Evolutionary conservation across 2,329 filamentous ascomycete species (phyloP), one percentile per base, ranked within the genome.

Genomic region (Sporothrix protearum): DNA sequence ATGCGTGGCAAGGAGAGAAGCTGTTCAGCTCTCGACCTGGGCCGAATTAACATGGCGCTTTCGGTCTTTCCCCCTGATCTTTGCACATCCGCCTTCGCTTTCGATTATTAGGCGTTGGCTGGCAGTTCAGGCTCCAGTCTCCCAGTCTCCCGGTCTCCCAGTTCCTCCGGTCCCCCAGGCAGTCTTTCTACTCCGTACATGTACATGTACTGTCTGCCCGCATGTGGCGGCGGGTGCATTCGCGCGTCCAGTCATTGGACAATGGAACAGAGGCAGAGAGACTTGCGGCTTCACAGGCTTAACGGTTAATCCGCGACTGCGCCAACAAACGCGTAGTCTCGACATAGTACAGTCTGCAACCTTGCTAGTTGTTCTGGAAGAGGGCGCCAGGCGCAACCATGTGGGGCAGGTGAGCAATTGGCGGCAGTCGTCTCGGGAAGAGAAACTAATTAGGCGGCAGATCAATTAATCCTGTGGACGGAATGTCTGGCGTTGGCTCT

Each of bases 381-480:
- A 67, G 47, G 25, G 22, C 45, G 28, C 47, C 64, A 25, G 10
- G 10, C n/a, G 51, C 19, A 30, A 12, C 33, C 51, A 57, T 45
- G 55, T 69, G 68, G 53, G 39, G 68, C 39, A 19, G 57, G 47
- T 22, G 39, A 39, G 10, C 28, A 67, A 12, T 30, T 49, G 68
- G 68, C 68, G 72, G 72, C 73, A 73, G 70, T 74, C 70, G 28
- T 12, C 1, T 73, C 73, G 71, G 73, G 69, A 71, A 39, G 45
- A 36, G 49, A 42, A 22, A 25, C 14, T 3, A 22, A 25, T 9
- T 3, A 30, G 51, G 68, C 59, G 68, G 70, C 68, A 66, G 61
- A 71, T 72, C 49, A 70, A 69, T 69, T 73, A 45, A 67, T 64
- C 69, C 70, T 45, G 55, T 5, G 4, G 8, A 22, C n/a, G 30